These are phyloP conservation scores for Penicillium goetzii DNA, from an alignment of 495 filamentous ascomycete genomes.

Conservation along the genomic window DNA sequence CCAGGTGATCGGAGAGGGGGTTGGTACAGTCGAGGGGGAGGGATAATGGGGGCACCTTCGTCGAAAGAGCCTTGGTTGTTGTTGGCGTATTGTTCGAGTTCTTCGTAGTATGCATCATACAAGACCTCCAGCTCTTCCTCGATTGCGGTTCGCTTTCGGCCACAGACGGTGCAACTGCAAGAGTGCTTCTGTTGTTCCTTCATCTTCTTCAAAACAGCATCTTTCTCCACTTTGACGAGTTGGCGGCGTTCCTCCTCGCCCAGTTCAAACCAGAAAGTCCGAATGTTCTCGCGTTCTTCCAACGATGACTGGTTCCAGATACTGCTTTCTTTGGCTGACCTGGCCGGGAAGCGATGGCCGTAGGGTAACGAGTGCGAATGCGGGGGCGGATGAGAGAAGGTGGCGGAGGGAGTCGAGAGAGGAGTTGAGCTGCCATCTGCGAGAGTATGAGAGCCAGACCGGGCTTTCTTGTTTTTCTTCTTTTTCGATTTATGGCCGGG, in stretches of 20 bases:
- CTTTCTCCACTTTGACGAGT: constrained; percentile 96
- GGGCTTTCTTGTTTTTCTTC: constrained; percentile 50
- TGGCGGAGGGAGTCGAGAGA: constrained; percentile 44
- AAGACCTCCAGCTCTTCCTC: constrained; percentile 98
- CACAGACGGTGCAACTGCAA: constrained; percentile 96
- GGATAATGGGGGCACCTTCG: constrained; percentile 64
- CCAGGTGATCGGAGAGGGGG: constrained; percentile 45
- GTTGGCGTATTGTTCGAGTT: constrained; percentile 96
- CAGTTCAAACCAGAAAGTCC: constrained; percentile 97
- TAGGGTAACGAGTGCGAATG: constrained; percentile 36
- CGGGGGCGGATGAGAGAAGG: constrained; percentile 47
- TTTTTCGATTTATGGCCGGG: constrained; percentile 49
- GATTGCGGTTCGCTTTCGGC: constrained; percentile 93
- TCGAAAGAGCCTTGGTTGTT: constrained; percentile 71
- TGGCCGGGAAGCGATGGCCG: constrained; percentile 35
- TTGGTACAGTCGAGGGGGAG: constrained; percentile 61
- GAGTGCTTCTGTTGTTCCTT: constrained; percentile 99
- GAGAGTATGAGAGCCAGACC: constrained; percentile 39
- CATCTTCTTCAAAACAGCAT: constrained; percentile 98
- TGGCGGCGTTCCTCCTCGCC: constrained; percentile 92
- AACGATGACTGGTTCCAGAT: constrained; percentile 96
- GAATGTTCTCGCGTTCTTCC: constrained; percentile 95
- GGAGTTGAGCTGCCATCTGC: constrained; percentile 49
- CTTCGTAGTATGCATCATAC: constrained; percentile 98
- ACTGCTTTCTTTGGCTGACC: constrained; percentile 64